Evolutionary conservation across 345 rosid species (phyloP), one percentile per base, ranked within the genome.

Genomic region (Boechera divaricarpa): DNA sequence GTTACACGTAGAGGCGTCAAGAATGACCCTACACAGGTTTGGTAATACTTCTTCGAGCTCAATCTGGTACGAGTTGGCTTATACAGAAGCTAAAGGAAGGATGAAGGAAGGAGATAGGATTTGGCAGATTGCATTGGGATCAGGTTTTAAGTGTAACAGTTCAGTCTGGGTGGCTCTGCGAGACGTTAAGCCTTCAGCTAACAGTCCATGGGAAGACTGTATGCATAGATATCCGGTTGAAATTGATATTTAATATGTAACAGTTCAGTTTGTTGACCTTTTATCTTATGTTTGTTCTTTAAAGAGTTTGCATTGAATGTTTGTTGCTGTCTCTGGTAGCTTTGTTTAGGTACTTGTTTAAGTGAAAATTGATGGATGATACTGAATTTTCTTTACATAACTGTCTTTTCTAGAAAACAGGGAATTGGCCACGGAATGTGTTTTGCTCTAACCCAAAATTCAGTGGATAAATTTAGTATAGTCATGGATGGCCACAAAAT

Each of bases 121-220:
- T 18, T 91, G 97, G 93, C 90, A 91, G 62, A 89, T 91, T 21
- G 90, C 85, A 12, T 85, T 90, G 33, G 96, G 96, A 4, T 90
- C 96, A 2, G 91, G 93, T 5, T 91, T 87, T 67, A 91, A 91
- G 76, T 91, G 97, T 56, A 91, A 91, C 70, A 89, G 89, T 38
- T 85, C 85, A 0, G 88, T 87, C 4, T 88, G 92, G 90, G 26
- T 47, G n/a, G 89, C 89, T 1, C 16, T 86, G 32, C 80, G 81
- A 48, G 75, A 79, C 13, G 76, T 86, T 35, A 59, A 86, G 35
- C 86, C 87, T 13, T 77, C 79, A 0, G 84, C 77, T 72, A 82
- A 79, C 72, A 88, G 69, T 73, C 89, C 90, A 9, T 88, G 93
- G 90, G 85, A 82, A 57, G 89, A 85, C 7, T 87, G 86, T 49